These are phyloP conservation scores for Pistacia integerrima DNA, from an alignment of 345 rosid species.

Conservation along the genomic window DNA sequence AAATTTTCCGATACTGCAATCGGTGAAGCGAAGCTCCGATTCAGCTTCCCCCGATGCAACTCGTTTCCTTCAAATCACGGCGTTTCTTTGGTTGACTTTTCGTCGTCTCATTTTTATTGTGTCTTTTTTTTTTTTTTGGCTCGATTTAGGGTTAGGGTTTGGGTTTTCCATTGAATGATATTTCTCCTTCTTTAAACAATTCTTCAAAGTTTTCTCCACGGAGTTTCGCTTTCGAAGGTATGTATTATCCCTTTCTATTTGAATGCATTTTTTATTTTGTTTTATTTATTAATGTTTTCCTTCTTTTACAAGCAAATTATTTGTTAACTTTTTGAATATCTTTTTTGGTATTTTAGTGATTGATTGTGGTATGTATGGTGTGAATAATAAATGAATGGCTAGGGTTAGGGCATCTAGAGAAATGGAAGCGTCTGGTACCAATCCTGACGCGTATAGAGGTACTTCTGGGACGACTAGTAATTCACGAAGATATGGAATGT, in stretches of 20 bases:
- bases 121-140: background rate
- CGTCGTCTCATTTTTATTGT: background rate
- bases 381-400: constrained; percentile 24
- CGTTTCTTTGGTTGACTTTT: constrained; percentile 26
- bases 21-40: background rate
- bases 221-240: constrained; percentile 69
- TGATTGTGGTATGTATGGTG: constrained; percentile 14
- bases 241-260: background rate
- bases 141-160: constrained; percentile 20
- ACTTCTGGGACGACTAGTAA: constrained; percentile 46
- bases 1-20: too few species aligned
- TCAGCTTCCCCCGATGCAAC: background rate
- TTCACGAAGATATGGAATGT: constrained; percentile 62
- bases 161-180: constrained; percentile 13
- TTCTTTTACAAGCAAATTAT: constrained; percentile 5
- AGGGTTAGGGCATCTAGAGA: constrained; percentile 62
- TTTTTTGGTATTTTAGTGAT: constrained; percentile 1
- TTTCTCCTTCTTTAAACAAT: background rate
- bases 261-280: background rate
- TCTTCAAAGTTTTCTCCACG: constrained; percentile 39
- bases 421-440: constrained; percentile 78
- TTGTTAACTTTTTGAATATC: background rate
- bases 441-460: constrained; percentile 65
- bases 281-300: constrained; percentile 4
- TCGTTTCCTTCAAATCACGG: constrained; percentile 15